Conservation (phyloP, 257 asterid genomes). For the Rehmannia glutinosa region DNA sequence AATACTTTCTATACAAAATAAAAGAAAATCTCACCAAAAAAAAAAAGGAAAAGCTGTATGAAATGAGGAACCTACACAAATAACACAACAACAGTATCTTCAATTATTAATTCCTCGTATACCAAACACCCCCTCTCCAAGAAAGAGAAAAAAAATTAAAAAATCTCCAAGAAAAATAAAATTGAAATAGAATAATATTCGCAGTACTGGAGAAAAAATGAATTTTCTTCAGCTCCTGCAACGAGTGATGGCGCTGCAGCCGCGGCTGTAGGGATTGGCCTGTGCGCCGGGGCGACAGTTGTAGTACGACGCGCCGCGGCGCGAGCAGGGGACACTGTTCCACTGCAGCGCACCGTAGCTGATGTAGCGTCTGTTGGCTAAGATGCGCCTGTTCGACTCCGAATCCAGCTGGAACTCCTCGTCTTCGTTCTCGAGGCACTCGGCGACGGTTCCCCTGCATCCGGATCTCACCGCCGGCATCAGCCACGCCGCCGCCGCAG, state of each 20-base stretch:
- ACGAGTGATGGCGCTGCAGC: slow-evolving; percentile 88
- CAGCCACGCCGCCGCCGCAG: slow-evolving; percentile 43
- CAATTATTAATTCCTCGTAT: slow-evolving; percentile 19
- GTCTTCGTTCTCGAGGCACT: slow-evolving; percentile 50
- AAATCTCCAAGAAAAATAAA: neutral
- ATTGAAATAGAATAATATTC: neutral
- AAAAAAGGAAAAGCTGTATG: slow-evolving; percentile 2
- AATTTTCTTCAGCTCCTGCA: slow-evolving; percentile 54
- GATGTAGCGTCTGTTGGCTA: slow-evolving; percentile 60
- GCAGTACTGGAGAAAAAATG: slow-evolving; percentile 17
- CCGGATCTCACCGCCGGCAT: slow-evolving; percentile 57
- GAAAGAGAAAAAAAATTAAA: neutral
- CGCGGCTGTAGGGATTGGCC: slow-evolving; percentile 85
- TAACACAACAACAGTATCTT: neutral
- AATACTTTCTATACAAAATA: too few species aligned
- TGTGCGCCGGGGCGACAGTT: slow-evolving; percentile 92
- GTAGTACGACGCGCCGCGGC: slow-evolving; percentile 93
- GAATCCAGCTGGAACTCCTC: slow-evolving; percentile 69
- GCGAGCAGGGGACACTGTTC: slow-evolving; percentile 84
- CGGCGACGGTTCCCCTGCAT: slow-evolving; percentile 53
- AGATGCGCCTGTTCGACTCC: slow-evolving; percentile 71
- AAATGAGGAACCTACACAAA: slow-evolving; percentile 7
- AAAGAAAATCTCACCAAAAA: neutral
- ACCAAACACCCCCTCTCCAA: slow-evolving; percentile 19
- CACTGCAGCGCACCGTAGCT: slow-evolving; percentile 95